Evolutionary conservation across 495 filamentous ascomycete species (phyloP).

Genomic region (Bathelium albidoporum): DNA sequence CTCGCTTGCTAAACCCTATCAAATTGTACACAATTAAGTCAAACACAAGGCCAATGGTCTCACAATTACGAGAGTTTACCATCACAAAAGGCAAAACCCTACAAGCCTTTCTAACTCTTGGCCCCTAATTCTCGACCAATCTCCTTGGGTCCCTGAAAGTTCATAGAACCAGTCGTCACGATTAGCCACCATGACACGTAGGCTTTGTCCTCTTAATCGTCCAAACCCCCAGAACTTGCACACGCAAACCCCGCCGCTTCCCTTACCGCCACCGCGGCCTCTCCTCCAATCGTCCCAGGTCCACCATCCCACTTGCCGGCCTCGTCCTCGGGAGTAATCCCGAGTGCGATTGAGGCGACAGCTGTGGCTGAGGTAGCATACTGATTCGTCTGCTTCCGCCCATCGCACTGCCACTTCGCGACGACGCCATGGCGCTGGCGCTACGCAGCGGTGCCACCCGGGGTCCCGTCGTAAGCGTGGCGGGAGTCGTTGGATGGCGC

Average conservation of each 20-base stretch:
- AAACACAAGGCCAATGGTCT: not conserved
- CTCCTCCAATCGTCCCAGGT: conserved; percentile 1
- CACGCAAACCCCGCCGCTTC: not conserved
- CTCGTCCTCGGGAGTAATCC: conserved; percentile 25
- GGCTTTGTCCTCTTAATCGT: not conserved
- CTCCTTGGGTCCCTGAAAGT: no score
- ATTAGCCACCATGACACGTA: not conserved
- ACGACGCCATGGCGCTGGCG: no score
- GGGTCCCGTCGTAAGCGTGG: not conserved
- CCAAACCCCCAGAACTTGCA: not conserved
- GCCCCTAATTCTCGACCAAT: no score
- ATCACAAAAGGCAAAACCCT: no score
- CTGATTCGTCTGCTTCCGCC: conserved; percentile 40
- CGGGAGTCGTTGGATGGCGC: not conserved
- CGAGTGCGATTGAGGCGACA: no score
- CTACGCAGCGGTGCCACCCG: no score
- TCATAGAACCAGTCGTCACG: no score
- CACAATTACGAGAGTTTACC: not conserved
- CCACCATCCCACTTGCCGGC: conserved; percentile 1
- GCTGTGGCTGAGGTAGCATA: conserved; percentile 38
- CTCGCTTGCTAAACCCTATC: not conserved
- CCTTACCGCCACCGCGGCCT: conserved; percentile 3
- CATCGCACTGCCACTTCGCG: conserved; percentile 15
- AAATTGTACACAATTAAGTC: not conserved
- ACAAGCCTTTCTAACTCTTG: no score